Conservation (phyloP, 2,329 filamentous ascomycete species). For the Fusarium buxicola region DNA sequence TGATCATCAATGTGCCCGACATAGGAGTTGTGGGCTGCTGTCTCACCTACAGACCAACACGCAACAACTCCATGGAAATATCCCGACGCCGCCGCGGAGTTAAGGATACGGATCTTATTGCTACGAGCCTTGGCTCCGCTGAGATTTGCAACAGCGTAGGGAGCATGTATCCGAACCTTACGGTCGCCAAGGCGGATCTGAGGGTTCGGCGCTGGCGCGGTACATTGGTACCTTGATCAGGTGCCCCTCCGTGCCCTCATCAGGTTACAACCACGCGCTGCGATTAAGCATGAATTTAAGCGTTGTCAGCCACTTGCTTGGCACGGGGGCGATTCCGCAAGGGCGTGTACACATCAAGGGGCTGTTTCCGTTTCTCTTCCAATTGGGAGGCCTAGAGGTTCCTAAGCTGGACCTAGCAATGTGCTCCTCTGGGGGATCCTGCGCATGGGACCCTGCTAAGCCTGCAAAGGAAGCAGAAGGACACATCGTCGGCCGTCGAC, state of each 20-base stretch:
- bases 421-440: conserved; percentile 12
- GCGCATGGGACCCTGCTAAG: conserved; percentile 13
- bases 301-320: conserved; percentile 60
- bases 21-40: too few relatives aligned
- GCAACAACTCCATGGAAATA: background rate
- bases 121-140: too few relatives aligned
- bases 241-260: conserved; percentile 31
- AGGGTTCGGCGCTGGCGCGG: conserved; percentile 28
- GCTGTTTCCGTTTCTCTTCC: conserved; percentile 6
- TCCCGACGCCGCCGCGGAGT: too few relatives aligned
- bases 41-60: background rate
- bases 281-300: conserved; percentile 64
- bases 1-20: too few relatives aligned
- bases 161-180: too few relatives aligned
- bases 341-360: conserved; percentile 37
- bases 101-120: too few relatives aligned
- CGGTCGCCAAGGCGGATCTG: conserved; percentile 35
- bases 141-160: too few relatives aligned
- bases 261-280: conserved; percentile 40
- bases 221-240: conserved; percentile 35
- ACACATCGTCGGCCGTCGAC: conserved; percentile 38
- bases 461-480: conserved; percentile 32
- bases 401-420: conserved; percentile 4
- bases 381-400: conserved; percentile 26
- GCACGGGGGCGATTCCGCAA: conserved; percentile 47